Base-by-base conservation (phyloP, 2,329 filamentous ascomycete species). In the Byssoonygena ceratinophila region DNA sequence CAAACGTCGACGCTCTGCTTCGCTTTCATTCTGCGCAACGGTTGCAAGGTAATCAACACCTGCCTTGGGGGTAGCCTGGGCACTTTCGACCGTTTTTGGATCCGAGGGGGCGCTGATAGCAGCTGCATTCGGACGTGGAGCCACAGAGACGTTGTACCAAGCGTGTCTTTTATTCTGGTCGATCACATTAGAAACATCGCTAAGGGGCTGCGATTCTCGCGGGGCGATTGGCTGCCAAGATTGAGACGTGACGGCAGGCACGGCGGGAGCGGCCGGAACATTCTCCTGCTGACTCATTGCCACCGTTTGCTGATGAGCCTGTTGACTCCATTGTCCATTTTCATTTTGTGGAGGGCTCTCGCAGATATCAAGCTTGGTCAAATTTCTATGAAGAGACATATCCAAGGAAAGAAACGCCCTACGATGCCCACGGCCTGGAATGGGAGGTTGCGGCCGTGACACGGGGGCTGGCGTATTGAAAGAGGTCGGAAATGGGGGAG, bases 351-450 rank as follows among this genome's bases (percentile, higher is more conserved):
- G 53, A 11, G 65, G 60, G 34, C 66, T 66, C 43, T 68, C 68
- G 44, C 66, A 59, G 34, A 73, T 66, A 51, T 73, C 68, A 39
- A 73, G 62, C 34, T 69, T 70, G 1, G 69, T 73, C 11, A 74
- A 58, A 48, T 70, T 71, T 25, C 64, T 66, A 51, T 73, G 70
- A 41, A 74, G 60, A 34, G 69, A 69, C 64, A 71, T 68, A 53
- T 75, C 73, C 70, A 72, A 73, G 1, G 73, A 74, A n/a, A 71
- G 64, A 61, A 74, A 71, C 5, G 69, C 71, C 18, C 69, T 64
- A 27, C 71, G 67, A 55, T 73, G 71, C 5, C 69, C 72, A 23
- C 67, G 66, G 6, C 70, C 69, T n/a, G 70, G 69, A 20, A 71
- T 67, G 4, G 70, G 66, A 22, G 70, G 69, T 3, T 63, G 61